A percentile compares a stretch with the other conserved stretches of the same genome.
These are phyloP conservation scores for Penicillium coffeae DNA, from an alignment of 495 filamentous ascomycete species.

Conservation along the genomic window DNA sequence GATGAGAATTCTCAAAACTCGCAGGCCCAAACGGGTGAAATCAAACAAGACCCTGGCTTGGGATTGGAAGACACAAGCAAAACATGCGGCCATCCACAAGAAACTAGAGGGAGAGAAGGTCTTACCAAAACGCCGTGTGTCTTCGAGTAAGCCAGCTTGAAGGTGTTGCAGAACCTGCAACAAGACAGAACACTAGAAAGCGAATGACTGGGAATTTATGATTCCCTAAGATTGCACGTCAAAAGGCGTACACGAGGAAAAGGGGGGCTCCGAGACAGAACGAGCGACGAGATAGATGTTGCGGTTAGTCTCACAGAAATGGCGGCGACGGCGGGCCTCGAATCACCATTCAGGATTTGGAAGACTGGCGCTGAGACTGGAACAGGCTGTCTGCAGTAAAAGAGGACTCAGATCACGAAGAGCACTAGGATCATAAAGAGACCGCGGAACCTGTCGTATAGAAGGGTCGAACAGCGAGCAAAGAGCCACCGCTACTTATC, in stretches of 20 bases:
- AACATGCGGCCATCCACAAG: conserved; percentile 23
- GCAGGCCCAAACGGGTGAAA: not conserved
- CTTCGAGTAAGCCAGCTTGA: conserved; percentile 54
- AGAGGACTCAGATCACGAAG: conserved; percentile 21
- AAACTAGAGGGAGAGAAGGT: conserved; percentile 9
- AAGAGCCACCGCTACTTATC: conserved; percentile 13
- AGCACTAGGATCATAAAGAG: conserved; percentile 25
- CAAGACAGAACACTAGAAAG: conserved; percentile 43
- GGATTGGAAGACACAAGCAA: conserved; percentile 15
- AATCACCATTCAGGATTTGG: conserved; percentile 34
- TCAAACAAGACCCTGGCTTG: conserved; percentile 20
- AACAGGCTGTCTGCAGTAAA: conserved; percentile 38
- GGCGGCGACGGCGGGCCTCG: conserved; percentile 27
- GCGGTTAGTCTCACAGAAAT: conserved; percentile 32
- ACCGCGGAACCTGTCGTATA: conserved; percentile 19
- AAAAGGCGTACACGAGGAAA: conserved; percentile 29
- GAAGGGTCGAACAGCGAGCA: conserved; percentile 1
- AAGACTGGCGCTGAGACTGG: conserved; percentile 27
- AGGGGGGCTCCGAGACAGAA: conserved; percentile 41
- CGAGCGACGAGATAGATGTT: conserved; percentile 40
- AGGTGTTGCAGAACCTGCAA: conserved; percentile 49
- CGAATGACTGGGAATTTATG: conserved; percentile 50
- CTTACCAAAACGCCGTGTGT: conserved; percentile 52
- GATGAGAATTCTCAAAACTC: conserved; percentile 5
- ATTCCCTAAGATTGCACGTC: conserved; percentile 34